Percentiles rank a stretch among this genome's conserved stretches.
These are phyloP conservation scores for Vitis cinerea DNA, from an alignment of 164 flowering plant species.

Conservation along the genomic window DNA sequence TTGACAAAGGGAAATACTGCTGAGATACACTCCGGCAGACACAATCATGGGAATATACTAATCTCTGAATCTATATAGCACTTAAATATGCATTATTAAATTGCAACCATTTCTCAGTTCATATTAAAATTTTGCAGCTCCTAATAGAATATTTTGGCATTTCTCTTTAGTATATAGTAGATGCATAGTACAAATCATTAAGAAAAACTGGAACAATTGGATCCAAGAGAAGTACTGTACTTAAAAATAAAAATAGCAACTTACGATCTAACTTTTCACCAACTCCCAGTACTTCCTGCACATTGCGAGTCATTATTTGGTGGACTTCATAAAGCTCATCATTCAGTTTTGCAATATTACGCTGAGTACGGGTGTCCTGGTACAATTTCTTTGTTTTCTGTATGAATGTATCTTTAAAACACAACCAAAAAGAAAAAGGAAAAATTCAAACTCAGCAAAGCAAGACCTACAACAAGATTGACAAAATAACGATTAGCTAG, in stretches of 20 bases:
- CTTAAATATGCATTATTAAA: too few relatives aligned
- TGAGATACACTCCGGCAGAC: too few relatives aligned
- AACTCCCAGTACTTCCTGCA: conserved; percentile 96
- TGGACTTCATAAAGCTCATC: conserved; percentile 96
- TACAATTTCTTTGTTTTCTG: conserved; percentile 90
- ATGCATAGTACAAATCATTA: background rate
- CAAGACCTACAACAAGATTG: background rate
- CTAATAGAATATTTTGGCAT: background rate
- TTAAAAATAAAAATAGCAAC: conserved; percentile 15
- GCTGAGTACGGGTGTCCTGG: conserved; percentile 82
- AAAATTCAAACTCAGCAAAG: conserved; percentile 10
- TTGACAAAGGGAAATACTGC: too few relatives aligned
- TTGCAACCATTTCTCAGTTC: too few relatives aligned
- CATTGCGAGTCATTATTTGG: conserved; percentile 97
- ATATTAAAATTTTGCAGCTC: background rate
- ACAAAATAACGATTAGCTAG: background rate
- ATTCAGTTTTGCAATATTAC: conserved; percentile 84
- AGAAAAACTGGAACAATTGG: background rate
- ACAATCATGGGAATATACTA: too few relatives aligned
- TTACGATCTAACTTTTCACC: conserved; percentile 97
- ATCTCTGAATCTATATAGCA: too few relatives aligned
- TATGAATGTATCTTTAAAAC: conserved; percentile 72
- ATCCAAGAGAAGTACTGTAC: too few relatives aligned
- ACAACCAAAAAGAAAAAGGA: conserved; percentile 6
- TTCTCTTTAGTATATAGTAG: background rate